Evolutionary conservation across 2,329 filamentous ascomycete genomes (phyloP), one percentile per base, ranked within the genome.

Genomic region (Coniochaeta sp.): DNA sequence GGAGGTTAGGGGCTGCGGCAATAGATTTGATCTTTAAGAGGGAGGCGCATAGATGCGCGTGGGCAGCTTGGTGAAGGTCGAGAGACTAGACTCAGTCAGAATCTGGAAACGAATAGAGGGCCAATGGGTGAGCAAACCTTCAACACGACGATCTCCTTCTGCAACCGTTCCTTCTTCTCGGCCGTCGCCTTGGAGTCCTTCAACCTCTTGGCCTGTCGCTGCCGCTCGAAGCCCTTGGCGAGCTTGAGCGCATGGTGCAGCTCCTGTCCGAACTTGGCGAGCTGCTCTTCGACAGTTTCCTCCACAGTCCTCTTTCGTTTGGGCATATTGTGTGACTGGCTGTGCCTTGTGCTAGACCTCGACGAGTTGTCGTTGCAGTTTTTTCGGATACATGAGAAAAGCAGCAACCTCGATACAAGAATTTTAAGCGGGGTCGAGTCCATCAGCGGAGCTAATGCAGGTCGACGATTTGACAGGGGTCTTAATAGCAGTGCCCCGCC

Each of bases 181-280:
- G 73, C 64, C 1, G 73, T 70, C 17, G 74, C 66, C 58, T 76
- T 78, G 58, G 75, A 74, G 30, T 84, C 81, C 57, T 74, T 78
- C 16, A 83, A 72, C 47, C 81, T 77, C 71, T 85, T 88, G 62
- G 87, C 81, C 62, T 89, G 81, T 64, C 91, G 89, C 74, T 93
- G 90, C 54, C 89, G 82, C 76, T 93, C 90, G 69, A 91, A 89
- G 55, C 87, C 87, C 70, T 90, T 91, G 60, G 87, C 88, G 12
- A 81, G 78, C 72, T 91, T 91, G 62, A 93, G 79, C 0, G 87
- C 88, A 61, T 84, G 81, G 62, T 81, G 81, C 9, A 93, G 77
- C 38, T 86, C 79, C 68, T 84, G 85, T 64, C 81, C 79, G 66
- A 80, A 76, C 65, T 82, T 80, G 9, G 77, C 73, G n/a, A 87